These are phyloP conservation scores for Pueraria montana DNA, from an alignment of 306 rosid species.

Conservation along the genomic window DNA sequence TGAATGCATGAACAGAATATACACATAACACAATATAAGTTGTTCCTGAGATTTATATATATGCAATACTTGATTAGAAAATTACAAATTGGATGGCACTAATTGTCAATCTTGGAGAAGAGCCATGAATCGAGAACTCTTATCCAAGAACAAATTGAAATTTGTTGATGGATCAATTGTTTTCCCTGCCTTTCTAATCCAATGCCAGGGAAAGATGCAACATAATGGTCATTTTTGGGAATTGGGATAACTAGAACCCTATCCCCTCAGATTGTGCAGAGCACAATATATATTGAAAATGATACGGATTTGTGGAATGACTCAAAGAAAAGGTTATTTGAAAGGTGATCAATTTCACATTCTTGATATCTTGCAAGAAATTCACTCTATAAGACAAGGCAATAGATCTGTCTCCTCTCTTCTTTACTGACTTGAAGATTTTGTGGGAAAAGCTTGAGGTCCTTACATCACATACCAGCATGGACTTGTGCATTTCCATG, in stretches of 20 bases:
- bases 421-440: background rate
- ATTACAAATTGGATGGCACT: background rate
- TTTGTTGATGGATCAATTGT: background rate
- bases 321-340: background rate
- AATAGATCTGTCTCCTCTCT: background rate
- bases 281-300: background rate
- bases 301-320: background rate
- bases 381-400: background rate
- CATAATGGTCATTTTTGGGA: background rate
- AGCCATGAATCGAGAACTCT: background rate
- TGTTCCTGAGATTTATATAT: conserved; percentile 20
- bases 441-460: background rate
- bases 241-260: background rate
- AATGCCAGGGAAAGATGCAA: background rate
- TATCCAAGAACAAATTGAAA: background rate
- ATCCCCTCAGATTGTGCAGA: background rate
- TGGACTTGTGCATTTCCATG: background rate
- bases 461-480: background rate
- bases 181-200: background rate
- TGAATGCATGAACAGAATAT: conserved; percentile 43
- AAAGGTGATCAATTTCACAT: background rate
- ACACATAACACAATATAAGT: conserved; percentile 26
- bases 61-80: background rate
- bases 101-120: background rate
- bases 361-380: background rate